Conservation (phyloP, 495 filamentous ascomycete species). For the Xylaria intraflava region DNA sequence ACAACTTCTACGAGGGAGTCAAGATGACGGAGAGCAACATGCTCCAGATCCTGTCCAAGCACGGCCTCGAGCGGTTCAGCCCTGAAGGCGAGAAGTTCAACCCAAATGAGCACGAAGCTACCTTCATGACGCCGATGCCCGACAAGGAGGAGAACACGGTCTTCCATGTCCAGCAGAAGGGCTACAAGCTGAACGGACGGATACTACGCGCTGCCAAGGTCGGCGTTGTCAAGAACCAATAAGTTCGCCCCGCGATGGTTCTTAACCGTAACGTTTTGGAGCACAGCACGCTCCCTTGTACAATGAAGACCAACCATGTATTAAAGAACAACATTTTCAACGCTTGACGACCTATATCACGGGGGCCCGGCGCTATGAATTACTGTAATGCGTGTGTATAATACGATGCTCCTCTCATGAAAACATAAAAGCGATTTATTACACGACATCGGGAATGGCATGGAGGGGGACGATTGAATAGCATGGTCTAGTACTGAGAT, state of each 20-base stretch:
- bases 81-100: slow-evolving; percentile 77
- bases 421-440: slow-evolving; percentile 22
- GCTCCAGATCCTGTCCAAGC: slow-evolving; percentile 83
- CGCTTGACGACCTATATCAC: slow-evolving; percentile 17
- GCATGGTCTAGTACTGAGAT: slow-evolving; percentile 14
- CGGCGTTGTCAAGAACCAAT: slow-evolving; percentile 68
- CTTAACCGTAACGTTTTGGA: neutral
- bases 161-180: slow-evolving; percentile 91
- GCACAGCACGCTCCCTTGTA: slow-evolving; percentile 15
- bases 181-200: slow-evolving; percentile 84
- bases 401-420: slow-evolving; percentile 47
- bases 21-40: slow-evolving; percentile 91
- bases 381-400: slow-evolving; percentile 29
- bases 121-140: slow-evolving; percentile 78
- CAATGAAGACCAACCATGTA: slow-evolving; percentile 19
- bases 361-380: slow-evolving; percentile 23
- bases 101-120: slow-evolving; percentile 93
- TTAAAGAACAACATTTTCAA: slow-evolving; percentile 14
- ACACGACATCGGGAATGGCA: slow-evolving; percentile 6
- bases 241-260: slow-evolving; percentile 12
- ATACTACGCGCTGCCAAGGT: slow-evolving; percentile 90
- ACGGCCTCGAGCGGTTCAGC: slow-evolving; percentile 87
- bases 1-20: slow-evolving; percentile 76
- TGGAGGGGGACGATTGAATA: slow-evolving; percentile 1
- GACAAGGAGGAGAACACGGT: slow-evolving; percentile 85